Evolutionary conservation across 371 early-diverging fungal species (phyloP).

Genomic region (Rhizopus sp.): DNA sequence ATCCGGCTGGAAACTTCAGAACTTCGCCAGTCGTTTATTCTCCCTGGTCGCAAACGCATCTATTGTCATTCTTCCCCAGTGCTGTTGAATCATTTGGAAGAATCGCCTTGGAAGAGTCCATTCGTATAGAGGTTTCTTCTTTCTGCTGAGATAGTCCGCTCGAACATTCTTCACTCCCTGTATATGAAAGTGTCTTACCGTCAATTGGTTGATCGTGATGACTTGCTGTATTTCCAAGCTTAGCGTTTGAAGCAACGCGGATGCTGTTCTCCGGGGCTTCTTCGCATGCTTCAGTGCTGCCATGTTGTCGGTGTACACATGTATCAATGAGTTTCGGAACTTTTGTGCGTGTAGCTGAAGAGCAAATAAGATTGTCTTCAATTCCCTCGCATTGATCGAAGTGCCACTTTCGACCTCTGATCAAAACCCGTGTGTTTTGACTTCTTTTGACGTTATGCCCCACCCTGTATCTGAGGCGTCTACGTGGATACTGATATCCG

Average conservation of each 20-base stretch:
- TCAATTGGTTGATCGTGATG: too few relatives aligned
- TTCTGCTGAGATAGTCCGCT: constrained; percentile 18
- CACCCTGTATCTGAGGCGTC: too few relatives aligned
- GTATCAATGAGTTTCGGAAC: not conserved
- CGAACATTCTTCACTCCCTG: constrained; percentile 9
- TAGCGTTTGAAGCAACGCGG: not conserved
- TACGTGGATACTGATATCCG: too few relatives aligned
- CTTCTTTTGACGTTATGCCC: too few relatives aligned
- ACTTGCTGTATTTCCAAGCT: too few relatives aligned
- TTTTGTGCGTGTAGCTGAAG: constrained; percentile 10
- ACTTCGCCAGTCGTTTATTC: too few relatives aligned
- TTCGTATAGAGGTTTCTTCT: constrained; percentile 11
- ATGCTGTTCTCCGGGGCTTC: constrained; percentile 18
- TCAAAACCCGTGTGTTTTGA: not conserved
- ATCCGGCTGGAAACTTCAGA: too few relatives aligned
- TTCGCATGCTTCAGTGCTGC: constrained; percentile 25
- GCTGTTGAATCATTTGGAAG: constrained; percentile 11
- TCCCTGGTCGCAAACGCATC: too few relatives aligned
- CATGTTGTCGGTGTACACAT: constrained; percentile 21
- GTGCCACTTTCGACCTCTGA: too few relatives aligned
- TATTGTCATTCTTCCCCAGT: not conserved
- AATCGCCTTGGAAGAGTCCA: not conserved
- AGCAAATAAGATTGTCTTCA: too few relatives aligned
- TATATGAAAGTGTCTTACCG: too few relatives aligned
- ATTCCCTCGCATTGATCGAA: too few relatives aligned